These are phyloP conservation scores for Alternaria viburni DNA, from an alignment of 2,329 filamentous ascomycete species.

Conservation along the genomic window DNA sequence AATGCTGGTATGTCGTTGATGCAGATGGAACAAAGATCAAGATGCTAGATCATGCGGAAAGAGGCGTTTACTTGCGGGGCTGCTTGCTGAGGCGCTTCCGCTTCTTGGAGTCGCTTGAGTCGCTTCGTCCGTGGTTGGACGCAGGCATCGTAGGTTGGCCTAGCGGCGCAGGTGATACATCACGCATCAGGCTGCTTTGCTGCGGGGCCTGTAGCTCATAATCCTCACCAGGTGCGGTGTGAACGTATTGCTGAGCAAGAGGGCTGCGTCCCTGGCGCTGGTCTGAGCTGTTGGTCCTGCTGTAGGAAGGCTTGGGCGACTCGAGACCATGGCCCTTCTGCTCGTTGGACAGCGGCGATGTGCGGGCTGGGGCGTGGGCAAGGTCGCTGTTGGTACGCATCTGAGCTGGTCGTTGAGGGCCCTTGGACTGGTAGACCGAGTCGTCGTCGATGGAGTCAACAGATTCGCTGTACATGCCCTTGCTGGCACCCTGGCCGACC, in stretches of 20 bases:
- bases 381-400: constrained; percentile 32
- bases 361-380: constrained; percentile 24
- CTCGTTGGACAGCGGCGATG: constrained; percentile 42
- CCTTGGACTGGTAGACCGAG: constrained; percentile 40
- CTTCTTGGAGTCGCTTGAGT: constrained; percentile 44
- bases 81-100: constrained; percentile 47
- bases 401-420: constrained; percentile 31
- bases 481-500: constrained; percentile 25
- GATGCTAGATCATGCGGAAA: background rate
- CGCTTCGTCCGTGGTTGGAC: constrained; percentile 36
- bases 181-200: constrained; percentile 41
- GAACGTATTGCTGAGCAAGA: constrained; percentile 53
- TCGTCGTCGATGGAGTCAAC: constrained; percentile 47
- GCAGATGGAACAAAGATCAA: constrained; percentile 6
- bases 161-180: constrained; percentile 42
- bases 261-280: constrained; percentile 52
- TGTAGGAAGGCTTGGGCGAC: constrained; percentile 40
- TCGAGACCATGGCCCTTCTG: constrained; percentile 32
- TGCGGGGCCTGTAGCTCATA: constrained; percentile 48
- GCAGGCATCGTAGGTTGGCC: constrained; percentile 12
- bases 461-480: constrained; percentile 42
- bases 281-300: constrained; percentile 22
- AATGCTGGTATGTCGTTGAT: background rate
- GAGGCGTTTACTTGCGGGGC: constrained; percentile 29
- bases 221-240: constrained; percentile 40